Conservation (phyloP, 495 filamentous ascomycete species). For the Talaromyces nanjingensis region DNA sequence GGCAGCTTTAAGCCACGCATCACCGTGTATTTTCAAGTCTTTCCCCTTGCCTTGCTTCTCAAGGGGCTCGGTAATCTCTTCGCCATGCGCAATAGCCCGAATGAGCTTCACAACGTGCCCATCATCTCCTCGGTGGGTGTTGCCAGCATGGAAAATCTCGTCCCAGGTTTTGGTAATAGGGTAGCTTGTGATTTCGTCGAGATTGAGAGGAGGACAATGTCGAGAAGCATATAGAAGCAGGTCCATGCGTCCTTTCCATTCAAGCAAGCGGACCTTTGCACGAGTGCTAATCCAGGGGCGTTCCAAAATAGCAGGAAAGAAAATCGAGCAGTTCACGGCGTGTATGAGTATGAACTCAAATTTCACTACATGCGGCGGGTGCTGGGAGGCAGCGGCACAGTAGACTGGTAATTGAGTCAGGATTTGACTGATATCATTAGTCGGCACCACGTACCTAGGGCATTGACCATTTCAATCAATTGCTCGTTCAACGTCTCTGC, state of each 20-base stretch:
- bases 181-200: slow-evolving; percentile 51
- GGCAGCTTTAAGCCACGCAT: slow-evolving; percentile 65
- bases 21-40: slow-evolving; percentile 50
- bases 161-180: slow-evolving; percentile 37
- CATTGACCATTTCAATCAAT: slow-evolving; percentile 71
- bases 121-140: slow-evolving; percentile 54
- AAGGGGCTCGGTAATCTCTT: slow-evolving; percentile 38
- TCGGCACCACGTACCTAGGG: slow-evolving; percentile 33
- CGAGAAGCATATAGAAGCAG: slow-evolving; percentile 61
- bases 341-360: slow-evolving; percentile 84
- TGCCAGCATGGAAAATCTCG: slow-evolving; percentile 48
- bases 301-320: slow-evolving; percentile 48
- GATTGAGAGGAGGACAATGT: slow-evolving; percentile 42
- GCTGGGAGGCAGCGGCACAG: slow-evolving; percentile 54
- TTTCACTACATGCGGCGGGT: slow-evolving; percentile 55
- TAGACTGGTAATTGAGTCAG: slow-evolving; percentile 33
- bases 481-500: slow-evolving; percentile 58
- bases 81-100: slow-evolving; percentile 55
- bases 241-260: slow-evolving; percentile 70
- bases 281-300: slow-evolving; percentile 25
- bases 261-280: slow-evolving; percentile 59
- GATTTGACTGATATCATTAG: neutral
- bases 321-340: slow-evolving; percentile 54
- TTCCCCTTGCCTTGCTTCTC: slow-evolving; percentile 32
- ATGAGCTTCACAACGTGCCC: slow-evolving; percentile 71